These are phyloP conservation scores for Paraphysoderma sedebokerense DNA, from an alignment of 371 early-diverging fungal species.

Conservation along the genomic window DNA sequence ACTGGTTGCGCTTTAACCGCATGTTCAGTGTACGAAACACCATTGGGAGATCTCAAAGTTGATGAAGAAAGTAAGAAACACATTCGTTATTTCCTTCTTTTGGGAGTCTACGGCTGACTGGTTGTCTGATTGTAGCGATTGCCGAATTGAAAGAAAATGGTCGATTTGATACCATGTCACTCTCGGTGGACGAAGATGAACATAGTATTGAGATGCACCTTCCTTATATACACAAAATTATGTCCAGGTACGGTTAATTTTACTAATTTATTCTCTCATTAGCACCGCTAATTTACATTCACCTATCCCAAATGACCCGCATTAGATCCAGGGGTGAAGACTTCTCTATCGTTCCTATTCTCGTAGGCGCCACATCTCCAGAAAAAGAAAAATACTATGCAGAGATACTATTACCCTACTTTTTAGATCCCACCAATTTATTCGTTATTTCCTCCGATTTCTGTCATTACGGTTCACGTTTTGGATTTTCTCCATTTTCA, in stretches of 20 bases:
- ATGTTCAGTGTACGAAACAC: slow-evolving; percentile 59
- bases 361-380: slow-evolving; percentile 63
- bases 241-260: slow-evolving; percentile 30
- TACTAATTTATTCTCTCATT: background rate
- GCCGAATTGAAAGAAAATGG: slow-evolving; percentile 21
- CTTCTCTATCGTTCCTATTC: slow-evolving; percentile 60
- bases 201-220: slow-evolving; percentile 93
- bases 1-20: slow-evolving; percentile 57
- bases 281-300: no score
- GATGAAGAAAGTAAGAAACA: no score
- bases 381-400: slow-evolving; percentile 30
- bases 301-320: no score
- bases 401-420: slow-evolving; percentile 42
- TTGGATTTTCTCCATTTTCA: slow-evolving; percentile 9
- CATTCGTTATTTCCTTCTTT: no score
- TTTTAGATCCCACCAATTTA: slow-evolving; percentile 41
- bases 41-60: slow-evolving; percentile 57
- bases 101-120: no score
- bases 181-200: slow-evolving; percentile 64
- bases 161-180: slow-evolving; percentile 41
- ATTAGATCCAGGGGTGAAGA: no score
- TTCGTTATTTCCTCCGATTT: slow-evolving; percentile 90
- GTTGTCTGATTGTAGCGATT: slow-evolving; percentile 18
- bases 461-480: slow-evolving; percentile 68
- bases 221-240: slow-evolving; percentile 62